phyloP scores from a whole-genome alignment of 2,329 filamentous ascomycete species.

The Phaeoacremonium minimum region DNA sequence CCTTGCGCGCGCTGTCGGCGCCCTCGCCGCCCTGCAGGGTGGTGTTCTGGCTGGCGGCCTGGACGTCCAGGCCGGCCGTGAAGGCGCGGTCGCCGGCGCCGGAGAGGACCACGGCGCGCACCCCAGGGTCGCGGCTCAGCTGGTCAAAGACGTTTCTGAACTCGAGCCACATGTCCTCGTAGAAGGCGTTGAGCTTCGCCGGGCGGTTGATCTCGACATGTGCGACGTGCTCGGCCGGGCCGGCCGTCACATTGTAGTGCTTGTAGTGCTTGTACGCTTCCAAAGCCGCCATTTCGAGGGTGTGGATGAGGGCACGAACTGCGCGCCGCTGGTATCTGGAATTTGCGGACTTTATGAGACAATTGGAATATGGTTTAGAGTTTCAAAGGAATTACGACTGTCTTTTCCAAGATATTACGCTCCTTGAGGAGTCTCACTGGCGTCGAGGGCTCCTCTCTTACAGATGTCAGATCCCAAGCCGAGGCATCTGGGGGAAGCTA shows the following conservation, averaged over 20 bases:
- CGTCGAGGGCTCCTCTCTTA: no score
- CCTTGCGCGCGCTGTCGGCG: slow-evolving; percentile 60
- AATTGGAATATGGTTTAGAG: no score
- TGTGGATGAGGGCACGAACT: no score
- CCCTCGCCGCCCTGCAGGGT: slow-evolving; percentile 29
- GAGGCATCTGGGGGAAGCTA: no score
- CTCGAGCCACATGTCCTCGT: slow-evolving; percentile 81
- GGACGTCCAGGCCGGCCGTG: slow-evolving; percentile 79
- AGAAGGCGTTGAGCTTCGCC: slow-evolving; percentile 83
- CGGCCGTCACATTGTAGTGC: slow-evolving; percentile 74
- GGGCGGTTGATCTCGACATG: slow-evolving; percentile 90
- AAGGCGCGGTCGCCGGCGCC: slow-evolving; percentile 82
- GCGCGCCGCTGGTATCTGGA: no score
- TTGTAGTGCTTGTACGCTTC: slow-evolving; percentile 43
- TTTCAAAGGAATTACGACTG: no score
- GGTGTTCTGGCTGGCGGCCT: slow-evolving; percentile 56
- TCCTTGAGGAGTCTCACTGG: no score
- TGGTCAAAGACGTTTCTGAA: slow-evolving; percentile 66
- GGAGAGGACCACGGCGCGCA: slow-evolving; percentile 75
- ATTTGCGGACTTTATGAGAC: no score
- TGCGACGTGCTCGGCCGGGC: slow-evolving; percentile 69
- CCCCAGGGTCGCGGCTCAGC: slow-evolving; percentile 66
- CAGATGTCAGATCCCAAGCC: no score
- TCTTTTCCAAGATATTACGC: no score
- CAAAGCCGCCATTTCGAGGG: no score